Conservation (phyloP, 352 stramenopile genomes). For the Pythium aristosporum region DNA sequence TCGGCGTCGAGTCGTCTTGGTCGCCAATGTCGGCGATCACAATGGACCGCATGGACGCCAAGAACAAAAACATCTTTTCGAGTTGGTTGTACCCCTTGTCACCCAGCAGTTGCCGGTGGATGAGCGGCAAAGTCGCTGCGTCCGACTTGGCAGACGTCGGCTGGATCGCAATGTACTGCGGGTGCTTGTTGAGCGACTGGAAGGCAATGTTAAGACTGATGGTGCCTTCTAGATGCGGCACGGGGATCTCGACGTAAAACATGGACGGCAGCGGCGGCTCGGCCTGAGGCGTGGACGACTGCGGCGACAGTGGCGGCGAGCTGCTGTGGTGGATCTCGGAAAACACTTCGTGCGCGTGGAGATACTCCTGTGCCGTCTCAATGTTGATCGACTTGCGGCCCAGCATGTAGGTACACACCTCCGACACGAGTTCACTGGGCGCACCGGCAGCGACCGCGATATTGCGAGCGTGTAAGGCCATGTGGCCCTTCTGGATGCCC, state of each 20-base stretch:
- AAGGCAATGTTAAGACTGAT: slow-evolving; percentile 87
- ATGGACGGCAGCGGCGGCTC: slow-evolving; percentile 61
- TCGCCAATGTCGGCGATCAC: slow-evolving; percentile 40
- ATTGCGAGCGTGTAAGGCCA: slow-evolving; percentile 85
- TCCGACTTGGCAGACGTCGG: slow-evolving; percentile 20
- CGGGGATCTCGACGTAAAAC: slow-evolving; percentile 84
- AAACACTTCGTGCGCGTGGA: slow-evolving; percentile 78
- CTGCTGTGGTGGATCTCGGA: slow-evolving; percentile 61
- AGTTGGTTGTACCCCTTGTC: slow-evolving; percentile 89
- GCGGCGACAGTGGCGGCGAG: slow-evolving; percentile 42
- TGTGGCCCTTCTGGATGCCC: slow-evolving; percentile 87
- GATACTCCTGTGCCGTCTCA: slow-evolving; percentile 82
- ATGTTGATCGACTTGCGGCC: slow-evolving; percentile 77
- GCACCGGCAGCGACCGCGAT: slow-evolving; percentile 81
- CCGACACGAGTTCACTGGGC: slow-evolving; percentile 74
- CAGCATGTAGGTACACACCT: slow-evolving; percentile 88
- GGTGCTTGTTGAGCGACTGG: slow-evolving; percentile 70
- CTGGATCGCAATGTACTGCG: slow-evolving; percentile 83
- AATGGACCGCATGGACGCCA: slow-evolving; percentile 79
- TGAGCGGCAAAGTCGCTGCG: slow-evolving; percentile 35
- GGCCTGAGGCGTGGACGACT: slow-evolving; percentile 2
- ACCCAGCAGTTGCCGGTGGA: slow-evolving; percentile 71
- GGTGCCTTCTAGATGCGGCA: slow-evolving; percentile 62
- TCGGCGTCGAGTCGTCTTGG: neutral
- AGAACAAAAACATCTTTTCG: slow-evolving; percentile 83